phyloP scores from a whole-genome alignment of 208 protist genomes.

The Acanthamoeba triangularis region DNA sequence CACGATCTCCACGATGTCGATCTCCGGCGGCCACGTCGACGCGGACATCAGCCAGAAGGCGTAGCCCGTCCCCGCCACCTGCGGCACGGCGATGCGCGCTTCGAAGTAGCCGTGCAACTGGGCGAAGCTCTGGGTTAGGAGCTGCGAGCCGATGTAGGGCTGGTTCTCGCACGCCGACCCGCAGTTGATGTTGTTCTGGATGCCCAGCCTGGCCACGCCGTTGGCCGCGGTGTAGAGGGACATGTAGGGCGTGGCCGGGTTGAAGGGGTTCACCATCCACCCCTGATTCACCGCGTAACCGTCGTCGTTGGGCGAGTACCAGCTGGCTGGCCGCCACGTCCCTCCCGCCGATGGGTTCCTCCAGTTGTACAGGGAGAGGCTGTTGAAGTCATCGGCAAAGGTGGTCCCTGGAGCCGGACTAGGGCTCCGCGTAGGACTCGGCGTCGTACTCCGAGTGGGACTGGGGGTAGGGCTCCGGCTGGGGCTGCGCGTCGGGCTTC shows the following conservation, averaged over 20 bases:
- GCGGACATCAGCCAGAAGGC: constrained; percentile 34
- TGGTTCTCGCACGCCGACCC: not conserved
- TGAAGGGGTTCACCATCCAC: constrained; percentile 45
- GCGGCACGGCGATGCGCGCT: not conserved
- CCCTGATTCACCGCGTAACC: constrained; percentile 20
- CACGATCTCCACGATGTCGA: constrained; percentile 51
- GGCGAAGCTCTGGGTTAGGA: constrained; percentile 38
- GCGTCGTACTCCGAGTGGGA: not conserved
- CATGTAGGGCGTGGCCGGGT: constrained; percentile 30
- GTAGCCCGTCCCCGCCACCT: not conserved
- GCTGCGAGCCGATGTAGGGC: constrained; percentile 21
- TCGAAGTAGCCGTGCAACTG: constrained; percentile 49
- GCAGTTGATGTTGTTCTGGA: constrained; percentile 19
- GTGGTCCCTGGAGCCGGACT: not conserved
- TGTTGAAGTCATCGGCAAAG: not conserved
- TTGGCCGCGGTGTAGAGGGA: constrained; percentile 2
- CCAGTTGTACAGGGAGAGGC: constrained; percentile 12
- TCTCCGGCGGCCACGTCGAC: constrained; percentile 29
- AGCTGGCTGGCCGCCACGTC: constrained; percentile 20
- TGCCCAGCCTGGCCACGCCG: not conserved
- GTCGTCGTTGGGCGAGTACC: constrained; percentile 58
- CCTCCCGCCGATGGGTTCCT: constrained; percentile 9
- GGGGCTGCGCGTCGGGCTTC: not conserved
- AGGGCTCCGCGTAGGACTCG: not conserved
- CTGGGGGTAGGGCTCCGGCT: not conserved